phyloP scores from a whole-genome alignment of 1,139 yeast genomes.

The Trichomonascaceae sp. region DNA sequence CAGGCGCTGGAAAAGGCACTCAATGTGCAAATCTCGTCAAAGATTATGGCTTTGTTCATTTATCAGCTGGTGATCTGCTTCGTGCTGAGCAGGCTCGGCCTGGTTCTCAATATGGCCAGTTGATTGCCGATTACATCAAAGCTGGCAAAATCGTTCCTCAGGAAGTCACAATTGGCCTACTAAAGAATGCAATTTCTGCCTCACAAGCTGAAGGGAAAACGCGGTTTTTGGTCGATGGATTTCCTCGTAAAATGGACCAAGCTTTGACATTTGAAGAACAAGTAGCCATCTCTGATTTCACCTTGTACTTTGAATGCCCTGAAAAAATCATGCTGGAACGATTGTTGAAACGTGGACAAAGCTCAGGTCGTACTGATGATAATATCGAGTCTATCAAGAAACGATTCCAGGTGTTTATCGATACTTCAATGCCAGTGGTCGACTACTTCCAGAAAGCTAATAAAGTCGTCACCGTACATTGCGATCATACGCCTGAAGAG shows the following conservation, averaged over 20 bases:
- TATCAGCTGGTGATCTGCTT: conserved; percentile 90
- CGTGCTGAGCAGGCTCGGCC: conserved; percentile 84
- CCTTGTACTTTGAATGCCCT: conserved; percentile 91
- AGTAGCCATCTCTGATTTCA: conserved; percentile 67
- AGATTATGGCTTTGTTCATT: conserved; percentile 76
- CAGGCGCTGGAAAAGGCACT: conserved; percentile 96
- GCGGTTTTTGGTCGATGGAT: conserved; percentile 83
- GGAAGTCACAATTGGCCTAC: conserved; percentile 81
- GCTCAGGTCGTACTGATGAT: conserved; percentile 91
- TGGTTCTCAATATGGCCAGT: conserved; percentile 78
- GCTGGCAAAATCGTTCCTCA: conserved; percentile 95
- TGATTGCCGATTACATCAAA: conserved; percentile 75
- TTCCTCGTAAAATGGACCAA: conserved; percentile 98
- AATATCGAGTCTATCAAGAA: conserved; percentile 85
- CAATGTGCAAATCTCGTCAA: conserved; percentile 82
- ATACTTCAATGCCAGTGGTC: conserved; percentile 93
- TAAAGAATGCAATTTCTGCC: conserved; percentile 70
- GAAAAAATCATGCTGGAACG: conserved; percentile 82
- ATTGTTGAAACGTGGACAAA: conserved; percentile 84
- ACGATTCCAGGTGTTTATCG: conserved; percentile 78
- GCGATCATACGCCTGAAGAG: conserved; percentile 72
- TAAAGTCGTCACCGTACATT: conserved; percentile 71
- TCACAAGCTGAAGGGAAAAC: conserved; percentile 48
- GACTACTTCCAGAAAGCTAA: conserved; percentile 70
- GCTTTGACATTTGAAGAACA: conserved; percentile 83